These are phyloP conservation scores for Solanum tarapatanum DNA, from an alignment of 257 asterid species.

Conservation along the genomic window DNA sequence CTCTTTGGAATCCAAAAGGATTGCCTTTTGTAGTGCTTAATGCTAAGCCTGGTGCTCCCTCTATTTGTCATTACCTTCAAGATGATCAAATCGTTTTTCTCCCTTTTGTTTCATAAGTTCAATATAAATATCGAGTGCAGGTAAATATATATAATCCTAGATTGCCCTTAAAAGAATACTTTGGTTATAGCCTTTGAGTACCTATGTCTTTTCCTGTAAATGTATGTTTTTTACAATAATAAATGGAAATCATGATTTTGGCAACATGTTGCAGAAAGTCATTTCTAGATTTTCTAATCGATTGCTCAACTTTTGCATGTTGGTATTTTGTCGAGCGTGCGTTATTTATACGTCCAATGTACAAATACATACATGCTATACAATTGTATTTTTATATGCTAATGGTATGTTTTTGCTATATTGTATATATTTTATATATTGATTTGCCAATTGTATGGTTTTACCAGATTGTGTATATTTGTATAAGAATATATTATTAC, in stretches of 20 bases:
- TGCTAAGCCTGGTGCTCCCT: constrained; percentile 2
- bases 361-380: not conserved
- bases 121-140: not conserved
- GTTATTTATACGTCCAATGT: not conserved
- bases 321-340: not conserved
- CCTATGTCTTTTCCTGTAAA: not conserved
- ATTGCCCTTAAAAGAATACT: not conserved
- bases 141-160: not conserved
- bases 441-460: no score
- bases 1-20: constrained; percentile 3
- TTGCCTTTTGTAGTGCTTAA: constrained; percentile 9
- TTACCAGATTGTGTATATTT: not conserved
- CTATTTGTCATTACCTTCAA: constrained; percentile 8
- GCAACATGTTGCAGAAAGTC: not conserved
- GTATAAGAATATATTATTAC: no score
- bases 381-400: not conserved
- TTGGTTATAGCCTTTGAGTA: not conserved
- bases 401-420: no score
- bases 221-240: not conserved
- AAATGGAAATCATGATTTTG: not conserved
- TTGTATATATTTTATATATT: no score
- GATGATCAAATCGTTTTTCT: constrained; percentile 8
- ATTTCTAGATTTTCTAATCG: not conserved
- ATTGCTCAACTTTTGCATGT: not conserved
- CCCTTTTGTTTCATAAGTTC: not conserved